Evolutionary conservation across 2,329 filamentous ascomycete genomes (phyloP).

Genomic region (Pseudofabraea citricarpa): DNA sequence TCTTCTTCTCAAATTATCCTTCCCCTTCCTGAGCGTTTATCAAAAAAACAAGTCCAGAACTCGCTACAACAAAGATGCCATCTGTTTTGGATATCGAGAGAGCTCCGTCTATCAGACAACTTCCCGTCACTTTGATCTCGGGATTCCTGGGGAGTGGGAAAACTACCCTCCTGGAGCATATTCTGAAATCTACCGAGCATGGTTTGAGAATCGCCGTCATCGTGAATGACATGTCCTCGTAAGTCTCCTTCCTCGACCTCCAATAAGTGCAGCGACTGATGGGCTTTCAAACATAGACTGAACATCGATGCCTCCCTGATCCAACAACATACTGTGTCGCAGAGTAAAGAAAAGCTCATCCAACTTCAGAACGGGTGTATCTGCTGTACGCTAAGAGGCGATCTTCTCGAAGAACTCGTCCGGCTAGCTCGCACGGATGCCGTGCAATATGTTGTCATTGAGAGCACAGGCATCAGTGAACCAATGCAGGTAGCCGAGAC

Average conservation of each 20-base stretch:
- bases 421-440: slow-evolving; percentile 54
- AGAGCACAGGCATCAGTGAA: slow-evolving; percentile 68
- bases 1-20: too few species aligned
- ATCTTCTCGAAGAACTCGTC: slow-evolving; percentile 65
- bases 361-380: slow-evolving; percentile 71
- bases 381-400: slow-evolving; percentile 69
- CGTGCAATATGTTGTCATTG: slow-evolving; percentile 69
- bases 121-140: neutral
- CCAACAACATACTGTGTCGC: slow-evolving; percentile 49
- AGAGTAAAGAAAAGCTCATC: slow-evolving; percentile 60
- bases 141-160: slow-evolving; percentile 42
- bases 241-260: slow-evolving; percentile 18
- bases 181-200: slow-evolving; percentile 59
- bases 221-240: slow-evolving; percentile 67
- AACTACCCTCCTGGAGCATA: slow-evolving; percentile 65
- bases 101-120: neutral
- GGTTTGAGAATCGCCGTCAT: slow-evolving; percentile 66
- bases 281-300: too few species aligned
- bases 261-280: too few species aligned
- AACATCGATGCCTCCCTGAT: slow-evolving; percentile 63
- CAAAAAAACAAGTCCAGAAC: too few species aligned
- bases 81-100: too few species aligned
- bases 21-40: too few species aligned
- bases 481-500: slow-evolving; percentile 72
- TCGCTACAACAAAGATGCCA: too few species aligned